Base-by-base conservation (phyloP, 768 basidiomycete species). In the Mycena alexandri region DNA sequence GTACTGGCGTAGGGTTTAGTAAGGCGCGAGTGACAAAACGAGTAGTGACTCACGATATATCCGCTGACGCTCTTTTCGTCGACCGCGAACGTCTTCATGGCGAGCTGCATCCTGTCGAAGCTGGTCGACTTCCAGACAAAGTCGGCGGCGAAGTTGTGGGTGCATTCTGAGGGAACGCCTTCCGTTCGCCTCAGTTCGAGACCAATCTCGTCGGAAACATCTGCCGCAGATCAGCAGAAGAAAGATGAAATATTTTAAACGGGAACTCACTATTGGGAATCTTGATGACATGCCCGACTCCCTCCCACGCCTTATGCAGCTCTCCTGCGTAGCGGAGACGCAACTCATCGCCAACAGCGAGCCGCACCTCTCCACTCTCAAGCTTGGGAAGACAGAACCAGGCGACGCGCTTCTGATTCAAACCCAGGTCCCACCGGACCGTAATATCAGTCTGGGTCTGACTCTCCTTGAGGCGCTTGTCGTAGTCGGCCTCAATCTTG, bases 71-170 rank as follows among this genome's bases (percentile, higher is more conserved):
- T 98, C 85, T 98, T 98, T 80, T 99, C 98, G 73, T 99, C 98
- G 19, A 99, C 93, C 10, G 98, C 98, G 76, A 99, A 99, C 1
- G 96, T 99, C 86, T 98, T 99, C 97, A 99, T 99, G 0, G 98
- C 97, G 38, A 95, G 86, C 77, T 99, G 98, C 98, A 99, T 99
- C 54, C 98, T 87, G 78, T 99, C 98, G 74, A 99, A 99, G 78
- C 97, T 99, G 1, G 98, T 99, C 6, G 96, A 96, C 80, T 99
- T 99, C 98, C 98, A 99, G 6, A 99, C 97, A 75, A 99, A 99
- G 78, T 99, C 98, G n/a, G 92, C 98, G 0, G 94, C 91, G 74
- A 98, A 99, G 72, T 94, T 94, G 76, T 96, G 95, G 0, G 95
- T 95, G 79, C 95, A 89, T 36, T 99, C 97, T 19, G 91, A 89